phyloP scores from a whole-genome alignment of 768 basidiomycete species.

The Termitomyces sp. region DNA sequence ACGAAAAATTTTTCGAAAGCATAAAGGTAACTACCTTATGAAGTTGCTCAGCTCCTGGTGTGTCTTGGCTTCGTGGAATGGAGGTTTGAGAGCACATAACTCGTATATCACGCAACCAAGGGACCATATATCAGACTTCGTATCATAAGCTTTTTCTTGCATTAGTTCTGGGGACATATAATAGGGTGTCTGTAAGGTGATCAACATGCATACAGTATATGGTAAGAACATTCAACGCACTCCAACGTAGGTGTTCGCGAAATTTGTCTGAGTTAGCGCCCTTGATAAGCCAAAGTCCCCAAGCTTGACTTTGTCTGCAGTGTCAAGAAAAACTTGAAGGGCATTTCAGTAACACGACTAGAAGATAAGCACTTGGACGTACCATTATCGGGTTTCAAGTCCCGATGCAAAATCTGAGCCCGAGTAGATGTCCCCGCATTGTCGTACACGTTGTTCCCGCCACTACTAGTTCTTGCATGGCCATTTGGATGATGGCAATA shows the following conservation, averaged over 20 bases:
- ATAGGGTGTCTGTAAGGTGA: slow-evolving; percentile 77
- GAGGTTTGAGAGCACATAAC: slow-evolving; percentile 90
- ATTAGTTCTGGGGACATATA: slow-evolving; percentile 99
- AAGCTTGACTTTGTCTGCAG: slow-evolving; percentile 82
- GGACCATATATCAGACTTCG: slow-evolving; percentile 98
- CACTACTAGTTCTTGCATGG: slow-evolving; percentile 47
- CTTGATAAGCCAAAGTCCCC: slow-evolving; percentile 98
- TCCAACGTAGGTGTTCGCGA: slow-evolving; percentile 97
- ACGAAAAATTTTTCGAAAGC: not conserved
- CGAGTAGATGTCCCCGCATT: slow-evolving; percentile 51
- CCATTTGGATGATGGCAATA: slow-evolving; percentile 88
- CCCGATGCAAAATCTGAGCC: slow-evolving; percentile 86
- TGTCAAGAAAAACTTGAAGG: slow-evolving; percentile 83
- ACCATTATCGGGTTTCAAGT: slow-evolving; percentile 98
- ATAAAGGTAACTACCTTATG: slow-evolving; percentile 54
- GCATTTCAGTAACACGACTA: not conserved
- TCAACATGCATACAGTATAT: not conserved
- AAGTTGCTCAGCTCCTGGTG: slow-evolving; percentile 81
- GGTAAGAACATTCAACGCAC: slow-evolving; percentile 44
- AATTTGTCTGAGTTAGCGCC: slow-evolving; percentile 81
- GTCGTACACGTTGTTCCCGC: slow-evolving; percentile 27
- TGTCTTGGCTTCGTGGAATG: slow-evolving; percentile 91
- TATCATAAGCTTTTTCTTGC: slow-evolving; percentile 96
- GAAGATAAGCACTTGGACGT: slow-evolving; percentile 20
- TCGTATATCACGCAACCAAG: slow-evolving; percentile 96